Percentiles rank a stretch among this genome's conserved stretches.
Conservation (phyloP, 768 basidiomycete genomes). For the Rhizopogon rudus region DNA sequence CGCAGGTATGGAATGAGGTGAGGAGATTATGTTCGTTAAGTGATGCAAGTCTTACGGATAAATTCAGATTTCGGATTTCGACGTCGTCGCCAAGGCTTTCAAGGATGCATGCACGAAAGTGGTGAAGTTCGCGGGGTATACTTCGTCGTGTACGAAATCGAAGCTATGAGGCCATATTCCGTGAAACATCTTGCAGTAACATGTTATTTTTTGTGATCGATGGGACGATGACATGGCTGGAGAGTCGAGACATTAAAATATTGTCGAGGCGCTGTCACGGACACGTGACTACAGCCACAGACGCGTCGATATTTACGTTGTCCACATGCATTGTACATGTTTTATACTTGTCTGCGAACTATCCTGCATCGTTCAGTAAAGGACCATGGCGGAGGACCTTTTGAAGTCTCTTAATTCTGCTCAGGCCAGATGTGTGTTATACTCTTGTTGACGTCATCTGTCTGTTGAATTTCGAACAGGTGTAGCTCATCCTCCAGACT, state of each 20-base stretch:
- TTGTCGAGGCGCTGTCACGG: not conserved
- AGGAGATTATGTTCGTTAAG: not conserved
- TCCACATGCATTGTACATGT: not conserved
- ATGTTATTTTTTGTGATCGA: too few species aligned
- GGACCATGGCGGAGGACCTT: not conserved
- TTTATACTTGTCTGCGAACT: too few species aligned
- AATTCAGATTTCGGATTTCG: conserved; percentile 27
- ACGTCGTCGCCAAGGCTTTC: conserved; percentile 21
- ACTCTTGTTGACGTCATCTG: not conserved
- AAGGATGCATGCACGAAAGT: conserved; percentile 18
- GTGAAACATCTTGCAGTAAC: too few species aligned
- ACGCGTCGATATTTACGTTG: not conserved
- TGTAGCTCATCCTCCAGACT: conserved; percentile 54
- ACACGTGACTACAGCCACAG: conserved; percentile 1
- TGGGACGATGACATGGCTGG: too few species aligned
- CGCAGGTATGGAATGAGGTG: conserved; percentile 29
- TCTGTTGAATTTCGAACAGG: conserved; percentile 35
- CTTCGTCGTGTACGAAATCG: too few species aligned
- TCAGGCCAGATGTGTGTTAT: conserved; percentile 5
- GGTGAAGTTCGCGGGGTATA: conserved; percentile 1
- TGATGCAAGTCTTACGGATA: not conserved
- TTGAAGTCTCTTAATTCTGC: conserved; percentile 6
- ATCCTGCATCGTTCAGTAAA: too few species aligned
- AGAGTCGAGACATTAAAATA: too few species aligned
- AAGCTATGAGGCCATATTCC: too few species aligned